Evolutionary conservation across 306 rosid genomes (phyloP), one percentile per base, ranked within the genome.

Genomic region (Begonia loranthoides): DNA sequence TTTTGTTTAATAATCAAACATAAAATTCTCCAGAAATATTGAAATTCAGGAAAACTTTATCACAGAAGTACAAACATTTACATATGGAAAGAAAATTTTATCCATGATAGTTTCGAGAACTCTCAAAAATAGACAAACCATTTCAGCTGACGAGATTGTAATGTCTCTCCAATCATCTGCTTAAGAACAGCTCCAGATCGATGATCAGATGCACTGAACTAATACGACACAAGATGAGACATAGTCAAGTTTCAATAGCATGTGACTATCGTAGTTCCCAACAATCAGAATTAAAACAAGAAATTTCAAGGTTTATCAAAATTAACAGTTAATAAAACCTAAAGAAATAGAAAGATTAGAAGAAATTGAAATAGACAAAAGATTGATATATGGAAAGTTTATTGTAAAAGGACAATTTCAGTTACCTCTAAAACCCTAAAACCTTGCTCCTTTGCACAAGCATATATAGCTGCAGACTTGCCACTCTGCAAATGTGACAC

Each of bases 391-490:
- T 28, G 36, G 52, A 9, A 14, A 1, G 52, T n/a, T 49, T 17
- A 16, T n/a, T 49, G 11, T 9, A 15, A 49, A 50, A 13, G 62
- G 44, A 15, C 28, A 43, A 41, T 19, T 61, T 33, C 45, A 4
- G 41, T 57, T 90, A 90, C 97, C 97, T 90, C 97, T 60, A 70
- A 56, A 76, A 90, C 73, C 34, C 71, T 71, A 71, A 76, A 82
- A 9, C 97, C 95, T 73, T 72, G 94, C 68, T 85, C 97, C 59
- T 56, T 70, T 10, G 95, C 95, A 71, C 97, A 85, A 39, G 94
- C 97, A 85, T 90, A 79, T 50, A 90, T 68, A 58, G 95, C 95
- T 15, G 97, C 95, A 62, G 97, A 80, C 57, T 90, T 90, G 70
- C 95, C 97, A 72, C 97, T 72, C 97, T 90, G 78, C 81, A 79